Conservation (phyloP, 2,329 filamentous ascomycete genomes). For the Alternaria sp. region DNA sequence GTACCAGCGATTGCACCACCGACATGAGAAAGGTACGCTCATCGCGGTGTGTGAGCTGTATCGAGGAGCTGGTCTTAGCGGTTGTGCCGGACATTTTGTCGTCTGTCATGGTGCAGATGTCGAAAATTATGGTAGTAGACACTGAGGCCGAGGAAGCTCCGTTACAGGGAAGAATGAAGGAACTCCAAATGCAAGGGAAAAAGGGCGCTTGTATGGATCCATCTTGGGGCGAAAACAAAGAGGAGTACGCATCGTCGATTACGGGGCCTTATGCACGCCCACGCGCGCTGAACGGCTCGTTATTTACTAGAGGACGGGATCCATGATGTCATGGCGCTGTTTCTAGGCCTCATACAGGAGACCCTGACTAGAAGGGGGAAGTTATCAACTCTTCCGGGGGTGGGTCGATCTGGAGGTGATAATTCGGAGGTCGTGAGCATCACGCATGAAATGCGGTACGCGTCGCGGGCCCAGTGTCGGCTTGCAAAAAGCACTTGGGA, state of each 20-base stretch:
- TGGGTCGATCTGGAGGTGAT: conserved; percentile 10
- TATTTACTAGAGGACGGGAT: conserved; percentile 4
- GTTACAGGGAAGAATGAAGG: not conserved
- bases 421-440: not conserved
- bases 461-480: not conserved
- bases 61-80: conserved; percentile 20
- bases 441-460: not conserved
- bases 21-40: conserved; percentile 52
- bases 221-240: conserved; percentile 7
- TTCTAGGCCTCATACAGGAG: conserved; percentile 6
- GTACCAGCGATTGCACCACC: conserved; percentile 50
- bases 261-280: not conserved
- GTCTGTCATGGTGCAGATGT: conserved; percentile 1
- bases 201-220: conserved; percentile 7
- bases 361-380: conserved; percentile 10
- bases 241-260: conserved; percentile 11
- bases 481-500: conserved; percentile 1
- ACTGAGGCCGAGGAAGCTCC: not conserved
- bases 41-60: conserved; percentile 48
- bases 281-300: conserved; percentile 4
- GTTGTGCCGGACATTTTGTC: not conserved
- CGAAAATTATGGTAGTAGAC: not conserved
- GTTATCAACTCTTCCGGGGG: not conserved
- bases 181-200: not conserved
- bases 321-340: conserved; percentile 15